Base-by-base conservation (phyloP, 1,284 basidiomycete species). In the Ustilago loliicola region DNA sequence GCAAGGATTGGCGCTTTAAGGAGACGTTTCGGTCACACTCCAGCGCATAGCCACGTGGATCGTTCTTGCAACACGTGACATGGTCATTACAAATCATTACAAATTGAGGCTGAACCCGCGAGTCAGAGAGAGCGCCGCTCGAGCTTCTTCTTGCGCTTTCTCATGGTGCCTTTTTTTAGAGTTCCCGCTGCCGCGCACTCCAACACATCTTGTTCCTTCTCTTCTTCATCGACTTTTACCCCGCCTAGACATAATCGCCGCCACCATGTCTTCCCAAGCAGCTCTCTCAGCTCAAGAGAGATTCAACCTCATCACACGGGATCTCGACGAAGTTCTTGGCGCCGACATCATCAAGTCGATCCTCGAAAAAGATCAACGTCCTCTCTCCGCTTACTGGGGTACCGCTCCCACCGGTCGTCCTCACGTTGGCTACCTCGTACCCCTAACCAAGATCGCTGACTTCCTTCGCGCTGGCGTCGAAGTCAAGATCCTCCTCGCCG, bases 341-440 rank as follows among this genome's bases (percentile, higher is more conserved):
- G 92, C 89, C 9, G 95, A 98, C 63, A 88, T 89, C 57, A 92
- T 99, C 87, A 93, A 94, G 85, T 89, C 91, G 47, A 91, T 97
- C 64, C 89, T 98, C 47, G 89, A 90, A 13, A 93, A 97, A 38
- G 66, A 79, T 36, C 81, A 85, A 45, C 66, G 81, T 4, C 78
- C 83, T 0, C 72, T 71, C 69, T 67, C 60, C 17, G 65, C 55
- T 59, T 81, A 80, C 78, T 82, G 84, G 96, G 96, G 96, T 56
- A 93, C 94, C 27, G 95, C 96, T 17, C 91, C 95, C 1, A 99
- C 96, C 3, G 96, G 96, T 77, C 89, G 95, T 88, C 96, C 85
- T 9, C 96, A 99, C 84, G 93, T 99, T 72, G 97, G 94, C 13
- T 99, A 99, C 89, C 95, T 98, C 86, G 96, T 97, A 0, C 92